Evolutionary conservation across 805 yeast genomes (phyloP).

Genomic region (Saccharomycopsis sp.): DNA sequence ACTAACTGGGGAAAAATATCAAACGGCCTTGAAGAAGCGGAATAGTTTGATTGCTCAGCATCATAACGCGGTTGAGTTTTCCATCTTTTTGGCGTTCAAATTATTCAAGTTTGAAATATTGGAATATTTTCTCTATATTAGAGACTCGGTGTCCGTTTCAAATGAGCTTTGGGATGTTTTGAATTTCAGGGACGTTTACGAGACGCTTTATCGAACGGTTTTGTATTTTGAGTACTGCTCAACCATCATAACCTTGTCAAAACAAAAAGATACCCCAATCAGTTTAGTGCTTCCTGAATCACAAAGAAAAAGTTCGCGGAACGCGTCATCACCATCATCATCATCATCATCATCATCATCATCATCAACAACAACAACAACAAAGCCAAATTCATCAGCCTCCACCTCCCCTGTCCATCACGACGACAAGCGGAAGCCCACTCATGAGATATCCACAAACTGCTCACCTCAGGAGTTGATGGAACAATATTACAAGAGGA

Average conservation of each 20-base stretch:
- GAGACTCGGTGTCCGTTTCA: constrained; percentile 8
- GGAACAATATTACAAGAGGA: not conserved
- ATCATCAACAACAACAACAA: too few species aligned
- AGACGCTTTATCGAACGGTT: constrained; percentile 7
- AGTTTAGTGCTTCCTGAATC: not conserved
- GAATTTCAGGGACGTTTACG: constrained; percentile 15
- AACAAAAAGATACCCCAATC: constrained; percentile 1
- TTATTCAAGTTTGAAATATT: constrained; percentile 18
- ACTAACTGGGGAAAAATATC: not conserved
- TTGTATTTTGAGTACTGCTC: constrained; percentile 18
- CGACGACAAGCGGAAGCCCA: not conserved
- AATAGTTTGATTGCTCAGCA: not conserved
- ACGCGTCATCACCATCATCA: too few species aligned
- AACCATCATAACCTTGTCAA: constrained; percentile 3
- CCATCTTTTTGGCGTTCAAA: constrained; percentile 19
- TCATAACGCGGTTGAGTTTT: constrained; percentile 17
- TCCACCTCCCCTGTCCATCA: not conserved
- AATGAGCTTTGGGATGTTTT: constrained; percentile 11
- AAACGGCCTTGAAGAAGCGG: not conserved
- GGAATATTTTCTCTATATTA: constrained; percentile 18
- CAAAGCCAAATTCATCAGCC: too few species aligned
- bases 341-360: too few species aligned
- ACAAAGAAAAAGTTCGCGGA: not conserved
- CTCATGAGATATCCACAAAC: not conserved
- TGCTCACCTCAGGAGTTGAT: constrained; percentile 3